Evolutionary conservation across 257 asterid species (phyloP).

Genomic region (Jasminum sambac): DNA sequence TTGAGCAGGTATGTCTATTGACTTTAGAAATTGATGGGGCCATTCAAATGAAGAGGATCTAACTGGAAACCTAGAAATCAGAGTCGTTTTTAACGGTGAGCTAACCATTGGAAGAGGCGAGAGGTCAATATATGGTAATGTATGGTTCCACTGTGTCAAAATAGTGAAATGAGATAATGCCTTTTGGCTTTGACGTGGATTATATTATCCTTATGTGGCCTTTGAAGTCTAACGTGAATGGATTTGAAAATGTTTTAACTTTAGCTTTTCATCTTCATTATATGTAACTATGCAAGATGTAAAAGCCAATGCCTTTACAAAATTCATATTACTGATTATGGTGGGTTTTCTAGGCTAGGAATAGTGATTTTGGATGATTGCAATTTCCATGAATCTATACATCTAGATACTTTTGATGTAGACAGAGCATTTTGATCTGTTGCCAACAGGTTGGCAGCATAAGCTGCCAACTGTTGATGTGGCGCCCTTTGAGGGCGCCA

Average conservation of each 20-base stretch:
- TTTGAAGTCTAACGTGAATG: conserved; percentile 9
- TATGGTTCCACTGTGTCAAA: conserved; percentile 27
- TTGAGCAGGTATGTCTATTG: conserved; percentile 74
- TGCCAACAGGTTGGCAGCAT: no score
- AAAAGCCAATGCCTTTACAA: conserved; percentile 19
- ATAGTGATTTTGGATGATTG: conserved; percentile 94
- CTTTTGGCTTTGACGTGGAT: neutral
- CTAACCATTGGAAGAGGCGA: conserved; percentile 81
- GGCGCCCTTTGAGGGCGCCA: no score
- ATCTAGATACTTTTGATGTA: conserved; percentile 90
- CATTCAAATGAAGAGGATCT: conserved; percentile 99
- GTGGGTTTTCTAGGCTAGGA: conserved; percentile 87
- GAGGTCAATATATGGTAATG: conserved; percentile 66
- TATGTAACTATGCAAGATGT: conserved; percentile 16
- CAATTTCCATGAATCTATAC: conserved; percentile 98
- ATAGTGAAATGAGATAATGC: neutral
- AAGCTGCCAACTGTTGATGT: no score
- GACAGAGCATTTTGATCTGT: no score
- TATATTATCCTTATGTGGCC: neutral
- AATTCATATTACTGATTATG: conserved; percentile 44
- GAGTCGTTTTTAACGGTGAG: conserved; percentile 92
- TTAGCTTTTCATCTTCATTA: conserved; percentile 9
- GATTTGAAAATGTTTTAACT: neutral
- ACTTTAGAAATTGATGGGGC: conserved; percentile 99
- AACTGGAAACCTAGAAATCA: conserved; percentile 96